Base-by-base conservation (phyloP, 257 asterid genomes). In the Scutellaria minor region DNA sequence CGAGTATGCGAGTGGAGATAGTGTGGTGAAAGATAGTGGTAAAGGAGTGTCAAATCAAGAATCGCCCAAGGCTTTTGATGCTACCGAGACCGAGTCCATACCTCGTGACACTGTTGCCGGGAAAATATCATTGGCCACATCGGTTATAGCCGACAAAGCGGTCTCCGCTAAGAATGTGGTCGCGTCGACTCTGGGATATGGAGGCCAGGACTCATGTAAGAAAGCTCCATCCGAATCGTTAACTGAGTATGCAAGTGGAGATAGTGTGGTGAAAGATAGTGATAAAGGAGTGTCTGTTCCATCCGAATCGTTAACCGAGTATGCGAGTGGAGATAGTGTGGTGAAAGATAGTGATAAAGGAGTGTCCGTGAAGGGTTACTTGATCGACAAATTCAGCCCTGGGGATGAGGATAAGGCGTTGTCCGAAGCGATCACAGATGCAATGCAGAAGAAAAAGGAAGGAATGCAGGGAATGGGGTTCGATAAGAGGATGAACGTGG, bases 391-490 rank as follows among this genome's bases (percentile, higher is more conserved):
- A 60, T 65, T 90, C 2, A 81, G 75, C 71, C 97, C 96, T 0
- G 86, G 96, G 0, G 98, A 90, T 1, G 98, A 93, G 35, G 98
- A 90, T 27, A 89, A 78, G 74, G 97, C 89, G 3, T 66, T 93
- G 0, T 93, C 98, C 0, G 84, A 85, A 39, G 81, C 69, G 66
- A 90, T 93, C 44, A 74, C 84, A 0, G 88, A 78, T 2, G 73
- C 83, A 0, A 64, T 89, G 5, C 83, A 79, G 9, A 80, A 52
- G 80, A 82, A 75, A 51, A 80, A 82, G 73, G 89, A 62, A 20
- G 74, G 56, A 15, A 31, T 31, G 37, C 27, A 24, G 27, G 2
- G 27, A 24, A 24, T 24, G 27, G 27, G 27, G 27, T 0, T 0
- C 27, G 27, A 24, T 24, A 24, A 24, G 27, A 1, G 27, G 27